Evolutionary conservation across 2,329 filamentous ascomycete genomes (phyloP).

Genomic region (Dothideomycetes sp.): DNA sequence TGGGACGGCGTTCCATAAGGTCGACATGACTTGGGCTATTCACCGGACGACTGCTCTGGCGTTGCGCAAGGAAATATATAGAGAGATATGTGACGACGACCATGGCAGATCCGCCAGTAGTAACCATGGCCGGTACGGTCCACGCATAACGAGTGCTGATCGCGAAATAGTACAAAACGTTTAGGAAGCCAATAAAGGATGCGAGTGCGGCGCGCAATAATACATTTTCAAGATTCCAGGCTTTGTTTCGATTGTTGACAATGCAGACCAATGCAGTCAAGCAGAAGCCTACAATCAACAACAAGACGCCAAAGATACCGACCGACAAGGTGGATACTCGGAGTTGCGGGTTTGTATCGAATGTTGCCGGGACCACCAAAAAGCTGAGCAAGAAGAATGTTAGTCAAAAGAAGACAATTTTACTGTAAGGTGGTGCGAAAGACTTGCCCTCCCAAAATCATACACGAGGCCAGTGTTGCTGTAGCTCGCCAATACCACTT

Average conservation of each 20-base stretch:
- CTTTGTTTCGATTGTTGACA: constrained; percentile 32
- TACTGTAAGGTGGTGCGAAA: background rate
- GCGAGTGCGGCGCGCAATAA: constrained; percentile 37
- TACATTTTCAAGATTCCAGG: constrained; percentile 40
- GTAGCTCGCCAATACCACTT: constrained; percentile 42
- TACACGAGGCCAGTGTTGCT: constrained; percentile 35
- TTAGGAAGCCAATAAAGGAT: constrained; percentile 39
- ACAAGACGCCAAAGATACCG: constrained; percentile 37
- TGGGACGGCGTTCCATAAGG: constrained; percentile 13
- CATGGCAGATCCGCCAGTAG: constrained; percentile 32
- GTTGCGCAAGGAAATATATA: constrained; percentile 35
- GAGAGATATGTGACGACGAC: constrained; percentile 34
- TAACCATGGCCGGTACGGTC: constrained; percentile 35
- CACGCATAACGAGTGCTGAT: constrained; percentile 33
- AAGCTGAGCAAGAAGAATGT: constrained; percentile 33
- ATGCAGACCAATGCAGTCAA: constrained; percentile 41
- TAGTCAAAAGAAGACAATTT: constrained; percentile 14
- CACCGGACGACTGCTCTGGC: constrained; percentile 28
- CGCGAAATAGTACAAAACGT: constrained; percentile 40
- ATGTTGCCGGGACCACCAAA: constrained; percentile 41
- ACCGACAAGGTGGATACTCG: constrained; percentile 32
- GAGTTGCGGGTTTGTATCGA: constrained; percentile 31
- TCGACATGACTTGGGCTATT: constrained; percentile 16
- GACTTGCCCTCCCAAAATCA: constrained; percentile 40
- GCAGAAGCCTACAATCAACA: constrained; percentile 40